Conservation (phyloP, 2,329 filamentous ascomycete genomes). For the Blastomyces percursus region DNA sequence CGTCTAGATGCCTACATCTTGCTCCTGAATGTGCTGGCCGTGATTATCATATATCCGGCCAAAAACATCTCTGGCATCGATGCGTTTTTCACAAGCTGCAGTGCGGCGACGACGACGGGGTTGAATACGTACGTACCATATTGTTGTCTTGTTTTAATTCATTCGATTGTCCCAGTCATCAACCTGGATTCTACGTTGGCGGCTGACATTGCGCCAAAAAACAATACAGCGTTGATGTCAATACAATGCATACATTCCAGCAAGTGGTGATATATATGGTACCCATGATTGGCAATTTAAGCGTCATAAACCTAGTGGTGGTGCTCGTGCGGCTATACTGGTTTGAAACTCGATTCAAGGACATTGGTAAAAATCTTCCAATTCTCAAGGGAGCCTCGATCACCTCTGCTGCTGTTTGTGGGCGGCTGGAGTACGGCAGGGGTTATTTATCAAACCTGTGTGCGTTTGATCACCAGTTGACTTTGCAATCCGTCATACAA, state of each 20-base stretch:
- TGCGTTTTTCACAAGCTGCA: slow-evolving; percentile 42
- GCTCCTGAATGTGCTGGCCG: slow-evolving; percentile 25
- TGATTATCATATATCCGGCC: slow-evolving; percentile 30
- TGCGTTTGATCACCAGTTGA: background rate
- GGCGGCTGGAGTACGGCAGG: background rate
- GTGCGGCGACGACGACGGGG: slow-evolving; percentile 41
- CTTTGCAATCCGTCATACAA: background rate
- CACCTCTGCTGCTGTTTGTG: background rate
- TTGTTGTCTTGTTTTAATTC: background rate
- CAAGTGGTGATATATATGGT: slow-evolving; percentile 43
- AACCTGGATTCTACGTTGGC: background rate
- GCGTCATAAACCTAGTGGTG: slow-evolving; percentile 41
- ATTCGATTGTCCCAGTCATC: background rate
- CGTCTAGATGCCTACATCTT: slow-evolving; percentile 33
- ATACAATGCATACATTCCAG: slow-evolving; percentile 40
- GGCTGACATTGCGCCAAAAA: background rate
- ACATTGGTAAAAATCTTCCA: slow-evolving; percentile 21
- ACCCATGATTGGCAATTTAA: slow-evolving; percentile 40
- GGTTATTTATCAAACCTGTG: background rate
- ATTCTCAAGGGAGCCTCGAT: background rate
- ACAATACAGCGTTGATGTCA: slow-evolving; percentile 38
- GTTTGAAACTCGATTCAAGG: slow-evolving; percentile 39
- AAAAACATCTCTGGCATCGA: slow-evolving; percentile 37
- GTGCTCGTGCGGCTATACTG: slow-evolving; percentile 40
- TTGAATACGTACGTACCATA: slow-evolving; percentile 37